Evolutionary conservation across 2,329 filamentous ascomycete species (phyloP).

Genomic region (Colletotrichum shisoi): DNA sequence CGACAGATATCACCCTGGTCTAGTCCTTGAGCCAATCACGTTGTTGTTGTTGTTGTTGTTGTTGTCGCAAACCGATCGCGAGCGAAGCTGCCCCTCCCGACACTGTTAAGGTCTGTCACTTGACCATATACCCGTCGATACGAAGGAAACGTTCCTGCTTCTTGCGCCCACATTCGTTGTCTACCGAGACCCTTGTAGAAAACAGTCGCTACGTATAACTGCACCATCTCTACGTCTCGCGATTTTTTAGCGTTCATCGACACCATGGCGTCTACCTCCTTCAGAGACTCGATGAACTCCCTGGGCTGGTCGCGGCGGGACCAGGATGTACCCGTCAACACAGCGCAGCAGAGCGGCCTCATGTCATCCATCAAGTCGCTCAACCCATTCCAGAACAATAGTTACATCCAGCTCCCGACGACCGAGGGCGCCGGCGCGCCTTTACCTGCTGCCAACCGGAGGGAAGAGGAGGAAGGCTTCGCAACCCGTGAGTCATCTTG

Average conservation of each 20-base stretch:
- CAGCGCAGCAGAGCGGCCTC: slow-evolving; percentile 73
- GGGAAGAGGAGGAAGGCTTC: slow-evolving; percentile 95
- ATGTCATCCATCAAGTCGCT: slow-evolving; percentile 81
- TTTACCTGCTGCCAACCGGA: slow-evolving; percentile 80
- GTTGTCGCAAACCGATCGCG: slow-evolving; percentile 9
- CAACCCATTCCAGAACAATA: slow-evolving; percentile 86
- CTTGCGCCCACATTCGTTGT: slow-evolving; percentile 7
- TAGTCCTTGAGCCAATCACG: slow-evolving; percentile 23
- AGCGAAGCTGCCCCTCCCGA: slow-evolving; percentile 8
- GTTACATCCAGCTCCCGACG: slow-evolving; percentile 90
- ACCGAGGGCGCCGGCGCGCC: slow-evolving; percentile 84
- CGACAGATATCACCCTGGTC: slow-evolving; percentile 24
- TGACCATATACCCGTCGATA: slow-evolving; percentile 16
- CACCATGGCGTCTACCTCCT: slow-evolving; percentile 84
- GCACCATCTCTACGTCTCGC: slow-evolving; percentile 21
- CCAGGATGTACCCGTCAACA: slow-evolving; percentile 77
- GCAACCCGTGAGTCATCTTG: slow-evolving; percentile 80
- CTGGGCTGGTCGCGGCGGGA: slow-evolving; percentile 92
- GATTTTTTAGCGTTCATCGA: not conserved
- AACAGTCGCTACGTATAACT: not conserved
- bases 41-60: not conserved
- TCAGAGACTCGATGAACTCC: slow-evolving; percentile 93
- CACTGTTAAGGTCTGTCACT: slow-evolving; percentile 25
- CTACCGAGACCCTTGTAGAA: not conserved
- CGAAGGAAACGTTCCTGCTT: not conserved